Base-by-base conservation (phyloP, 257 asterid genomes). In the Plantago elongata region DNA sequence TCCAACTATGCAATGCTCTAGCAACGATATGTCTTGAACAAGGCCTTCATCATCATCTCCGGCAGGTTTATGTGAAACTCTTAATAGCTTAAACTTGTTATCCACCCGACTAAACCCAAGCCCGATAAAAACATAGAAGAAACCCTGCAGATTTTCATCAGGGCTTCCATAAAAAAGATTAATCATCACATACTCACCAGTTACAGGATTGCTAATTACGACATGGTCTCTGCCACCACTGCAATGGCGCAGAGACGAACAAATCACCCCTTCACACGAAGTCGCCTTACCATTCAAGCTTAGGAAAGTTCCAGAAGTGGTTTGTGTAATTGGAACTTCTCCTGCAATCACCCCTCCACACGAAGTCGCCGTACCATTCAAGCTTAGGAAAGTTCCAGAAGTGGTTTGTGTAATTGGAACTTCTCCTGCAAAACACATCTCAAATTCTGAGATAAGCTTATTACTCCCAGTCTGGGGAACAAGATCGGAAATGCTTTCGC, bases 231-330 rank as follows among this genome's bases (percentile, higher is more conserved):
- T 51, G 11, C 57, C 66, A n/a, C 66, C 66, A 9, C 16, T 43
- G n/a, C 47, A 18, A 7, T 42, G 56, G 22, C 57, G 56, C 8
- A 55, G 51, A 3, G 57, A 44, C 54, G 46, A 43, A 42, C 66
- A 62, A 30, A 62, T 45, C 47, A 62, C 7, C 14, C 66, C 66
- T 14, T 62, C 57, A 46, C 66, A 62, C 0, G 57, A 62, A 10
- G 22, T 46, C 29, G 44, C 66, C 10, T 46, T 27, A 4, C 46
- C 5, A 11, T 62, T 62, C 6, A 47, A 11, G 15, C 3, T 11
- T 13, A 17, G 57, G 9, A 62, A 17, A 2, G 27, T 15, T 3
- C 34, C 57, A 17, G 40, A 34, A 34, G 5, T 7, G 34, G 27
- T 51, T 17, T 9, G 22, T 8, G 10, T 15, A 5, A 6, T 4